Base-by-base conservation (phyloP, 202 grass and related monocot genomes). In the Zoysia matrella region DNA sequence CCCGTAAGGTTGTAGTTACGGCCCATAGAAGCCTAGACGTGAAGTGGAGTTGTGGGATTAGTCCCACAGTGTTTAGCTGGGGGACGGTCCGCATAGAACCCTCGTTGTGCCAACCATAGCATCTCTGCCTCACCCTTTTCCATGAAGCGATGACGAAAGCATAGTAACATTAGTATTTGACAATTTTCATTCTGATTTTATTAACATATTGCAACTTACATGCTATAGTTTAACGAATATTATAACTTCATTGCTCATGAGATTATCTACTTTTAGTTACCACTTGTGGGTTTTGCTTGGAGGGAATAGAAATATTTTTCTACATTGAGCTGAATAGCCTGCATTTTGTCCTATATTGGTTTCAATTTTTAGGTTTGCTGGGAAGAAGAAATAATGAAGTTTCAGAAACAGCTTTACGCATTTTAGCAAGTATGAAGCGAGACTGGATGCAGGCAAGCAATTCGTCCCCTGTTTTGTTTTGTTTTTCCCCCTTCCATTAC, bases 391-490 rank as follows among this genome's bases (percentile, higher is more conserved):
- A 98, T 56, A 93, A 93, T 80, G 73, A 80, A 42, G 73, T 98
- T 50, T 90, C 95, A 51, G 80, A 88, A 48, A 90, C 86, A 11
- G 92, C 95, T 86, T 86, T 98, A 75, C 90, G 88, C 52, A 91
- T 98, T 62, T 42, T 95, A 85, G 92, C 95, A 72, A 93, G 95
- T 68, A 98, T 98, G 95, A 98, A 95, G 73, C 85, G 90, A 75
- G 95, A 98, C 65, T 98, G 92, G 95, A 98, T 98, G 90, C 92
- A 94, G 90, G 95, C 52, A 85, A 91, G 83, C 12, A 69, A 86
- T 83, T 68, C 47, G 40, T 75, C 14, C 13, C 79, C 65, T 45
- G 15, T 53, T 64, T 62, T 65, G 30, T 36, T 36, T 36, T 36
- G 30, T 36, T 36, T 36, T 36, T 36, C 30, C 30, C 30, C 30